These are phyloP conservation scores for Pichia heedii DNA, from an alignment of 805 yeast genomes.

Conservation along the genomic window DNA sequence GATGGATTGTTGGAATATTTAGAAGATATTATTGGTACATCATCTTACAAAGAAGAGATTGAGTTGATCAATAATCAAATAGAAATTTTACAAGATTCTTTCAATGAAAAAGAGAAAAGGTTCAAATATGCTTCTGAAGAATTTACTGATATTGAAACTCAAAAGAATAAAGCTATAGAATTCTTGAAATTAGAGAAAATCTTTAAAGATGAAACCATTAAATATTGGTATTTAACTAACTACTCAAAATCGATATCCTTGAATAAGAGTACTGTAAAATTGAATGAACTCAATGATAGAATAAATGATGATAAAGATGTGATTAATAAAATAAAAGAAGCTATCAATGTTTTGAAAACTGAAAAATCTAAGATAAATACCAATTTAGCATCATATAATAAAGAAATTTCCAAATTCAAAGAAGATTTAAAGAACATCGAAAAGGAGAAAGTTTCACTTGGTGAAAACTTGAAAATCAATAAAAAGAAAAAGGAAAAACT, in stretches of 20 bases:
- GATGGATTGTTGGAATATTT: slow-evolving; percentile 91
- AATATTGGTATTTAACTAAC: slow-evolving; percentile 46
- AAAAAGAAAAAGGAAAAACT: slow-evolving; percentile 50
- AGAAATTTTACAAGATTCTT: slow-evolving; percentile 70
- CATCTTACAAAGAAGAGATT: slow-evolving; percentile 69
- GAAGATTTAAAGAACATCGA: slow-evolving; percentile 36
- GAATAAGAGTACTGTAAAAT: slow-evolving; percentile 25
- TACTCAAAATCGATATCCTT: slow-evolving; percentile 34
- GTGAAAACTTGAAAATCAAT: slow-evolving; percentile 68
- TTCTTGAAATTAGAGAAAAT: slow-evolving; percentile 59
- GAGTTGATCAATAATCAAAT: slow-evolving; percentile 52
- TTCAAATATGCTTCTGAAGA: slow-evolving; percentile 75
- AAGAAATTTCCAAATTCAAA: slow-evolving; percentile 26
- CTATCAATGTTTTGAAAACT: slow-evolving; percentile 24
- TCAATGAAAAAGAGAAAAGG: slow-evolving; percentile 72
- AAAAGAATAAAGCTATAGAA: slow-evolving; percentile 59
- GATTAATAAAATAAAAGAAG: slow-evolving; percentile 30
- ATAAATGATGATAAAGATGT: slow-evolving; percentile 3
- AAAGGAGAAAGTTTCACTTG: slow-evolving; percentile 55
- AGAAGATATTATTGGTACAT: slow-evolving; percentile 95
- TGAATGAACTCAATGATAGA: slow-evolving; percentile 5
- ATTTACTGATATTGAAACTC: slow-evolving; percentile 47
- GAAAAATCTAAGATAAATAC: slow-evolving; percentile 21
- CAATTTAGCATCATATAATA: slow-evolving; percentile 17
- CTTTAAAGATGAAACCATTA: slow-evolving; percentile 42